Evolutionary conservation across 805 yeast genomes (phyloP).

Genomic region (Ogataea philodendri): DNA sequence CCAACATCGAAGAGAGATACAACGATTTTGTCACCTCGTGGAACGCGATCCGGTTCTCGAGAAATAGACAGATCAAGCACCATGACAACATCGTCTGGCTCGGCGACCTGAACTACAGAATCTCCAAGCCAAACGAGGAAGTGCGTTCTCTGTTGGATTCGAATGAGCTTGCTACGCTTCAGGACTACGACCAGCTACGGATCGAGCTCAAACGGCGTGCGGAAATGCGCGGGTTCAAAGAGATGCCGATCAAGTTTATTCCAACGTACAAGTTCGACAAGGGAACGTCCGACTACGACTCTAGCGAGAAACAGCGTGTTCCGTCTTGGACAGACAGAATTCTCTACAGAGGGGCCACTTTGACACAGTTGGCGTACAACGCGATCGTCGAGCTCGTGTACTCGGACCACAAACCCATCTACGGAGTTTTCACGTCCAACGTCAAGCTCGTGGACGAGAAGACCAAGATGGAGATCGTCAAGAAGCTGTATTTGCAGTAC

Average conservation of each 20-base stretch:
- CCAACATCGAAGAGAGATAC: constrained; percentile 78
- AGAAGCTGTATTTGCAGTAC: constrained; percentile 58
- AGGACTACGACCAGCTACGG: constrained; percentile 75
- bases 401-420: constrained; percentile 95
- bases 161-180: constrained; percentile 48
- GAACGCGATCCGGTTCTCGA: constrained; percentile 72
- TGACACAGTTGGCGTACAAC: constrained; percentile 67
- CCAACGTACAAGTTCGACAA: constrained; percentile 95
- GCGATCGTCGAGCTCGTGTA: constrained; percentile 56
- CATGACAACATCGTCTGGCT: constrained; percentile 91
- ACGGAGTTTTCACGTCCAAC: constrained; percentile 65
- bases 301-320: constrained; percentile 86
- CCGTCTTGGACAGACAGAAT: constrained; percentile 98
- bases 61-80: constrained; percentile 73
- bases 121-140: constrained; percentile 67
- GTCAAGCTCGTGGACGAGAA: constrained; percentile 70
- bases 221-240: constrained; percentile 74
- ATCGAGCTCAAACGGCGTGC: constrained; percentile 69
- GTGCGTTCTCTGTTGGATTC: constrained; percentile 56
- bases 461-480: constrained; percentile 51
- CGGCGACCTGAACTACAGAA: constrained; percentile 91
- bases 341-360: constrained; percentile 55
- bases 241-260: constrained; percentile 68
- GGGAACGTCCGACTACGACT: constrained; percentile 76
- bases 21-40: constrained; percentile 76